Conservation (phyloP, 371 early-diverging fungal species). For the Rhizomucor pusillus region DNA sequence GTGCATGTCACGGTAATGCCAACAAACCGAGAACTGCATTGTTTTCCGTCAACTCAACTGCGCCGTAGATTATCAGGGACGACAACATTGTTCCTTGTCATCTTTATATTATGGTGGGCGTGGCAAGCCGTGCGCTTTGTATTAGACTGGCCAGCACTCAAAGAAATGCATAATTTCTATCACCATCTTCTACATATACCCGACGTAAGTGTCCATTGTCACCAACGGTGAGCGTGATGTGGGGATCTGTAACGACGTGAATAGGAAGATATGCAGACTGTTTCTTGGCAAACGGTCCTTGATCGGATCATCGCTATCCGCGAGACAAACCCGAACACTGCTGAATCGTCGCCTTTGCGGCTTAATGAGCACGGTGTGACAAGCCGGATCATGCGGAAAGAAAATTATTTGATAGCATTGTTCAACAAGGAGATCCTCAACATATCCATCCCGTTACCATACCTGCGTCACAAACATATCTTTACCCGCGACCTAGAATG, state of each 20-base stretch:
- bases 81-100: constrained; percentile 46
- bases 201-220: constrained; percentile 54
- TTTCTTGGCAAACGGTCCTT: constrained; percentile 77
- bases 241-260: neutral
- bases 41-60: neutral
- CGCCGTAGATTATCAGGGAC: constrained; percentile 38
- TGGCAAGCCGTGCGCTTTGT: constrained; percentile 69
- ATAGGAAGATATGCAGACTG: constrained; percentile 75
- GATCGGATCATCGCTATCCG: constrained; percentile 67
- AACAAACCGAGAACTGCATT: neutral
- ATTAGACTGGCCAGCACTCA: constrained; percentile 68
- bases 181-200: constrained; percentile 76
- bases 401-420: constrained; percentile 94
- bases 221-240: neutral
- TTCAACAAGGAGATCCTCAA: constrained; percentile 90
- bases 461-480: constrained; percentile 41
- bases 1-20: constrained; percentile 51
- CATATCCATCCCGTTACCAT: constrained; percentile 64
- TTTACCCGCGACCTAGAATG: constrained; percentile 91
- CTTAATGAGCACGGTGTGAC: constrained; percentile 88
- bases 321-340: constrained; percentile 66
- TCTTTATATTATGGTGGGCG: constrained; percentile 72
- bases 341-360: constrained; percentile 43
- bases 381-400: constrained; percentile 94
- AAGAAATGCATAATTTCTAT: constrained; percentile 86